These are phyloP conservation scores for Lasiosphaeria miniovina DNA, from an alignment of 495 filamentous ascomycete species.

Conservation along the genomic window DNA sequence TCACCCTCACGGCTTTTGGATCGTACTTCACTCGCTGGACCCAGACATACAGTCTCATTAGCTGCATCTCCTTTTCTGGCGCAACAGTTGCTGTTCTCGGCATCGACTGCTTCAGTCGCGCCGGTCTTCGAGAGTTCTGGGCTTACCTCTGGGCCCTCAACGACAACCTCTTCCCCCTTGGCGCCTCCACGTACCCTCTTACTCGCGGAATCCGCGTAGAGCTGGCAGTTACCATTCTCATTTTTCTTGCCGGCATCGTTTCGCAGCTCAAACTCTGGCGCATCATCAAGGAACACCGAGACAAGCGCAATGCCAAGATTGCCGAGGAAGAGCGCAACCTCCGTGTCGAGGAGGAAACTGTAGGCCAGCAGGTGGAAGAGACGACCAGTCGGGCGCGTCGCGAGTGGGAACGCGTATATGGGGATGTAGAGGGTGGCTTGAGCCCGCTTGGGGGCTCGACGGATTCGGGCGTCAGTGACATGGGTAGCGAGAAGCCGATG, in stretches of 20 bases:
- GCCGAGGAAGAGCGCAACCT: constrained; percentile 56
- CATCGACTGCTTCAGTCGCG: constrained; percentile 86
- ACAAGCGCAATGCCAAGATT: constrained; percentile 55
- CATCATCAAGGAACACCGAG: constrained; percentile 70
- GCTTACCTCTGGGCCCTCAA: constrained; percentile 89
- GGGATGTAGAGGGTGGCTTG: constrained; percentile 53
- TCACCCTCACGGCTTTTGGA: constrained; percentile 63
- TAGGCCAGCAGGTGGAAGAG: constrained; percentile 65
- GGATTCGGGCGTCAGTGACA: constrained; percentile 54
- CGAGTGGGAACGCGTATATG: constrained; percentile 81
- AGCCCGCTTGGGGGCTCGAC: constrained; percentile 24
- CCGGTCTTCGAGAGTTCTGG: constrained; percentile 94
- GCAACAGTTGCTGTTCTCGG: constrained; percentile 75
- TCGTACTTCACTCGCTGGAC: constrained; percentile 80
- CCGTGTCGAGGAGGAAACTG: constrained; percentile 68
- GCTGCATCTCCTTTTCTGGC: constrained; percentile 73
- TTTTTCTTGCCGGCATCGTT: constrained; percentile 71
- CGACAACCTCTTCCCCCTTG: constrained; percentile 70
- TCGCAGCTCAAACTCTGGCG: constrained; percentile 88
- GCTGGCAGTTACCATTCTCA: constrained; percentile 70
- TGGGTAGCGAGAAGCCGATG: constrained; percentile 51
- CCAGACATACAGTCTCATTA: constrained; percentile 71
- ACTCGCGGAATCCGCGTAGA: constrained; percentile 86
- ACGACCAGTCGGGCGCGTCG: constrained; percentile 62
- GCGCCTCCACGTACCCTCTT: constrained; percentile 74